Conservation (phyloP, 495 filamentous ascomycete genomes). For the Endocarpon pusillum region DNA sequence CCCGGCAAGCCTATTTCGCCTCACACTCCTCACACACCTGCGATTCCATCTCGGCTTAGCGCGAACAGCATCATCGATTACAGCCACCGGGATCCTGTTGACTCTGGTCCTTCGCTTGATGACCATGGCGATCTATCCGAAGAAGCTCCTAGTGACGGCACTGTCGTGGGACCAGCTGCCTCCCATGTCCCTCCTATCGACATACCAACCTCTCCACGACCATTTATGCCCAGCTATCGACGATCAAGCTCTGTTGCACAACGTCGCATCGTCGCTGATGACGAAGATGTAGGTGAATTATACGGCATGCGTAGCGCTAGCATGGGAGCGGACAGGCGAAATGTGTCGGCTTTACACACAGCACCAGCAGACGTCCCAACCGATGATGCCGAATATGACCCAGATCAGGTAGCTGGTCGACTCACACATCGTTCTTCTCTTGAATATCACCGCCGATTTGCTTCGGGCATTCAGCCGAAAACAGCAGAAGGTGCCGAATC, state of each 20-base stretch:
- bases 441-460: background rate
- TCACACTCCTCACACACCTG: conserved; percentile 86
- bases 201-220: conserved; percentile 62
- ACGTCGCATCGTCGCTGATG: conserved; percentile 37
- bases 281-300: conserved; percentile 42
- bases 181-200: conserved; percentile 46
- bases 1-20: conserved; percentile 85
- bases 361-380: no score
- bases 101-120: conserved; percentile 9
- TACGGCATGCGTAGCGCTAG: conserved; percentile 62
- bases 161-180: conserved; percentile 26
- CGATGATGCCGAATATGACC: conserved; percentile 25
- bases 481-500: conserved; percentile 15
- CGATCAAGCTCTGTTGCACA: conserved; percentile 69
- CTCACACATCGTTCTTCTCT: conserved; percentile 25
- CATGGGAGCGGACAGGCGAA: conserved; percentile 50
- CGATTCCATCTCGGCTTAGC: conserved; percentile 80
- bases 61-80: conserved; percentile 77
- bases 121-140: conserved; percentile 20
- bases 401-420: conserved; percentile 24
- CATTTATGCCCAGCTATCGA: conserved; percentile 40
- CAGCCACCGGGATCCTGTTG: conserved; percentile 16
- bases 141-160: conserved; percentile 20
- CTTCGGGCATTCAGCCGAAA: background rate
- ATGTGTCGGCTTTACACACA: conserved; percentile 29